Conservation (phyloP, 306 rosid genomes). For the Trifolium repens region DNA sequence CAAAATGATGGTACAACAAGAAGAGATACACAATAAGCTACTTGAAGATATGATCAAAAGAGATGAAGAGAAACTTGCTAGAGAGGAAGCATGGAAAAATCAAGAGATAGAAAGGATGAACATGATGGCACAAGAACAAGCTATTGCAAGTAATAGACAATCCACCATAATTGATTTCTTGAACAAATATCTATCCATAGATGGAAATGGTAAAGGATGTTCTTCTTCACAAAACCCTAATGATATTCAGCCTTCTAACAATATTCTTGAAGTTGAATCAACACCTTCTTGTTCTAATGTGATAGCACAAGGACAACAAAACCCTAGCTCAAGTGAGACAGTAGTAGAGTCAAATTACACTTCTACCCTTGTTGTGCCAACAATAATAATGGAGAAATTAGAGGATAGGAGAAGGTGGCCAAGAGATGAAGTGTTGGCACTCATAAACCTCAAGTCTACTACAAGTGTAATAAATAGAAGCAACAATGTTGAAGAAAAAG, state of each 20-base stretch:
- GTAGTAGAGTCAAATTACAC: not conserved
- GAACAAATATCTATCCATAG: slow-evolving; percentile 53
- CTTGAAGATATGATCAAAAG: slow-evolving; percentile 74
- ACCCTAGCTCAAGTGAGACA: slow-evolving; percentile 55
- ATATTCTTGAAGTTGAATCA: not conserved
- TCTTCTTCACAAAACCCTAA: not conserved
- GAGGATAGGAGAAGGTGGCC: slow-evolving; percentile 85
- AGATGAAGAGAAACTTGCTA: slow-evolving; percentile 68
- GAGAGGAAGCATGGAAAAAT: slow-evolving; percentile 84
- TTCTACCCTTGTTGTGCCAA: not conserved
- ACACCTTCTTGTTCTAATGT: not conserved
- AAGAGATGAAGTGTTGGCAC: slow-evolving; percentile 78
- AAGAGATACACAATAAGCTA: slow-evolving; percentile 71
- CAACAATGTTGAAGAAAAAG: slow-evolving; percentile 38
- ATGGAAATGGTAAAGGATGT: not conserved
- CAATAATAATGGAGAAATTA: not conserved
- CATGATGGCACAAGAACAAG: slow-evolving; percentile 73
- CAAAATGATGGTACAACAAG: slow-evolving; percentile 80
- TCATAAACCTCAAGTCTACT: slow-evolving; percentile 73
- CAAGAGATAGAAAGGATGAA: slow-evolving; percentile 75
- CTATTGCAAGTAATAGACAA: slow-evolving; percentile 68
- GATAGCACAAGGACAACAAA: slow-evolving; percentile 11
- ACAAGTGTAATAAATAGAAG: slow-evolving; percentile 9
- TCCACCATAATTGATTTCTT: slow-evolving; percentile 65
- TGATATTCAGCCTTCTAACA: slow-evolving; percentile 32